phyloP scores from a whole-genome alignment of 805 yeast genomes.

The Saturnispora sekii region DNA sequence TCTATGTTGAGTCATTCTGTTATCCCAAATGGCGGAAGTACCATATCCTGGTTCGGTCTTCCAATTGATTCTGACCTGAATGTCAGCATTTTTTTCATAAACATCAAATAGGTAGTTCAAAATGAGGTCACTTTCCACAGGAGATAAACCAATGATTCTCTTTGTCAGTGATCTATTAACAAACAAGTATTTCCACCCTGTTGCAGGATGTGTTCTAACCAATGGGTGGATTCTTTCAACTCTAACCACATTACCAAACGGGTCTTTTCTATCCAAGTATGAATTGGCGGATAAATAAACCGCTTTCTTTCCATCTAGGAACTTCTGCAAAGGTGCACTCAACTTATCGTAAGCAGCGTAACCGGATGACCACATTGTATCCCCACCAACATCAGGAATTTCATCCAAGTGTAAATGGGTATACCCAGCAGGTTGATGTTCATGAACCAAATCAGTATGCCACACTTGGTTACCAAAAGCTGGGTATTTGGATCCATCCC shows the following conservation, averaged over 20 bases:
- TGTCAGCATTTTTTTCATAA: slow-evolving; percentile 40
- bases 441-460: slow-evolving; percentile 46
- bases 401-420: slow-evolving; percentile 45
- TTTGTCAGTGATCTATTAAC: slow-evolving; percentile 21
- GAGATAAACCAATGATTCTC: slow-evolving; percentile 41
- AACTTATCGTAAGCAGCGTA: slow-evolving; percentile 48
- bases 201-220: slow-evolving; percentile 55
- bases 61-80: slow-evolving; percentile 42
- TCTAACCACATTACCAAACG: slow-evolving; percentile 36
- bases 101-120: slow-evolving; percentile 35
- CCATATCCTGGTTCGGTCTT: slow-evolving; percentile 30
- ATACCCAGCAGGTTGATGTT: slow-evolving; percentile 46
- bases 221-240: slow-evolving; percentile 51
- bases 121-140: slow-evolving; percentile 36
- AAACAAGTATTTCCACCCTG: slow-evolving; percentile 43
- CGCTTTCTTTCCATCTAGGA: slow-evolving; percentile 45
- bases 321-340: slow-evolving; percentile 39
- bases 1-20: slow-evolving; percentile 35
- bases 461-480: slow-evolving; percentile 25
- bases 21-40: slow-evolving; percentile 42
- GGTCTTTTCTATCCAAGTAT: slow-evolving; percentile 32
- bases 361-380: slow-evolving; percentile 45
- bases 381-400: slow-evolving; percentile 43
- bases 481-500: slow-evolving; percentile 8
- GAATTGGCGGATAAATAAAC: slow-evolving; percentile 32